Base-by-base conservation (phyloP, 352 stramenopile genomes). In the Globisporangium cederbergense region DNA sequence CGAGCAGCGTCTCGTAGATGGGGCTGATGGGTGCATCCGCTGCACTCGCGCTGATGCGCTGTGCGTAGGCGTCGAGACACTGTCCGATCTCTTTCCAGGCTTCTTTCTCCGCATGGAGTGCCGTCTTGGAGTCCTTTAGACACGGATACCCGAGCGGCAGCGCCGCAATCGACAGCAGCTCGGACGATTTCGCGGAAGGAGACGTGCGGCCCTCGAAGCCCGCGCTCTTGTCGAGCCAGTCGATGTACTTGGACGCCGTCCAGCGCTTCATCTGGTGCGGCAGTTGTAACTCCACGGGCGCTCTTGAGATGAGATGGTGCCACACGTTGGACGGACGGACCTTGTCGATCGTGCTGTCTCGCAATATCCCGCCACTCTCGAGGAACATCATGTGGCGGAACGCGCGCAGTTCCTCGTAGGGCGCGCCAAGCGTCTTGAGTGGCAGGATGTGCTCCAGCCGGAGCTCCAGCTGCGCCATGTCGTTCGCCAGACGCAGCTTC, bases 301-400 rank as follows among this genome's bases (percentile, higher is more conserved):
- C 85, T 3, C 86, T 81, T 43, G 81, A 74, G 32, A 90, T 89
- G 58, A 96, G 61, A 51, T 96, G 83, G 53, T 96, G 87, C 85
- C 87, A 96, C 53, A 96, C 83, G 18, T 93, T 96, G 58, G 83
- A 91, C 3, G 87, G 87, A 0, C 86, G 83, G 51, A 96, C 77
- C 65, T 91, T 92, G 66, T 96, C 87, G 36, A 96, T 74, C 38
- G 75, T 89, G 14, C 64, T 71, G 63, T 96, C 87, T 1, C 86
- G 77, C 14, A 90, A 63, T 56, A 94, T 77, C 16, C 70, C 77
- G 57, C 42, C 72, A 34, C 68, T 91, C 5, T 91, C 80, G 1
- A 96, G 65, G 51, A 96, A 94, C 30, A 94, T 86, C 74, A 94
- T 84, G 66, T 96, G 83, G 8, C 84, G 82, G 58, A 94, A 92